These are phyloP conservation scores for Curvularia lunata DNA, from an alignment of 2,329 filamentous ascomycete genomes.

Conservation along the genomic window DNA sequence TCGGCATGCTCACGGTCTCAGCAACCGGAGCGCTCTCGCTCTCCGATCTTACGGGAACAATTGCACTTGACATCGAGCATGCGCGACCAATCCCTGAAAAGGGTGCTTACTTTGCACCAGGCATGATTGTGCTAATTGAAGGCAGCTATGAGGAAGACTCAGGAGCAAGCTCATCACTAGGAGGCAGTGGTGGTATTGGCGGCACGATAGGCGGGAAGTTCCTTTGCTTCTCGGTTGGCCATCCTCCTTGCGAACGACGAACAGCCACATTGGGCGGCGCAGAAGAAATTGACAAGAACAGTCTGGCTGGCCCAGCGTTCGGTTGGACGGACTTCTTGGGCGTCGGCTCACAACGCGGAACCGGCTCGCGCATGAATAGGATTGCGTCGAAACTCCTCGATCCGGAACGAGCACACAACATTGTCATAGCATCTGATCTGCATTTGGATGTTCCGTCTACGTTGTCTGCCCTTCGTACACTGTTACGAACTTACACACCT, in stretches of 20 bases:
- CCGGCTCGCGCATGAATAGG: constrained; percentile 80
- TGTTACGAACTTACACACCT: constrained; percentile 74
- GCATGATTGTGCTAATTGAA: constrained; percentile 94
- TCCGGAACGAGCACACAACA: constrained; percentile 51
- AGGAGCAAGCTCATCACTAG: constrained; percentile 62
- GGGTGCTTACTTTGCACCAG: constrained; percentile 89
- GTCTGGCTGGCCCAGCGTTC: constrained; percentile 60
- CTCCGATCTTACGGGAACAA: constrained; percentile 86
- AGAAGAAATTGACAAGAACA: constrained; percentile 54
- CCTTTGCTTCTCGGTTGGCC: constrained; percentile 86
- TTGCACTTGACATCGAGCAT: constrained; percentile 80
- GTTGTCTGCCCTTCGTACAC: constrained; percentile 78
- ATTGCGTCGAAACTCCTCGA: constrained; percentile 73
- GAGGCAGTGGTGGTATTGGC: constrained; percentile 80
- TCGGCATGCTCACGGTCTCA: constrained; percentile 80
- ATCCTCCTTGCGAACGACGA: constrained; percentile 87
- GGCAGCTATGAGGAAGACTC: constrained; percentile 95
- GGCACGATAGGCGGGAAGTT: constrained; percentile 93
- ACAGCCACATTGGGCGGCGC: constrained; percentile 76
- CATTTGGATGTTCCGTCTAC: constrained; percentile 85
- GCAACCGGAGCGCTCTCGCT: constrained; percentile 83
- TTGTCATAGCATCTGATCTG: constrained; percentile 84
- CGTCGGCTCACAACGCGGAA: constrained; percentile 84
- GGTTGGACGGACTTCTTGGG: constrained; percentile 98
- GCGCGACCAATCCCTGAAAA: constrained; percentile 82